Evolutionary conservation across 495 filamentous ascomycete genomes (phyloP), one percentile per base, ranked within the genome.

Genomic region (Tuber magnatum): DNA sequence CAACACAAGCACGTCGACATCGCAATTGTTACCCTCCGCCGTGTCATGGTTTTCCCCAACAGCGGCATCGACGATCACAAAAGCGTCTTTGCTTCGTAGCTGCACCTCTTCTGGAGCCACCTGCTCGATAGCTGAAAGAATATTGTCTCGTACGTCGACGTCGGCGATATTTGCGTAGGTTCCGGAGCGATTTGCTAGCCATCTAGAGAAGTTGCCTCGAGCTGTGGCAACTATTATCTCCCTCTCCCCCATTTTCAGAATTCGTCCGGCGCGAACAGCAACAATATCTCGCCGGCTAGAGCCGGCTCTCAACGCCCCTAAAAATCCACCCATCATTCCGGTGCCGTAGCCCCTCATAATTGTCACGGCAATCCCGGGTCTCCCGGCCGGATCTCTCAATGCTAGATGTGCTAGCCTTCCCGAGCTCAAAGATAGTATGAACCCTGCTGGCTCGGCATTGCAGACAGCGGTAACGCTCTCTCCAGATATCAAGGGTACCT

Each of bases 171-270:
- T 83, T 20, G 80, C 74, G n/a, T 82, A 77, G 72, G 84, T 91
- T 41, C 94, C 94, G 48, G 92, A 91, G 83, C 94, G 91, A 80
- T 93, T 92, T 7, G 97, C 86, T 81, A 92, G 91, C 95, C 95
- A 99, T 18, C 90, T 87, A 74, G 95, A 90, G 22, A 99, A 83
- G 42, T 89, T 84, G 35, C 93, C 94, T 65, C 89, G 88, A 8
- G 89, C 86, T 18, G 93, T 94, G 42, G 89, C 90, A 75, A 93
- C 88, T 40, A 96, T 86, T 39, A 96, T 87, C 79, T 94, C 91
- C 80, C 94, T 90, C 83, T 98, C 93, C 7, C 94, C 94, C 80
- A 93, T 88, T 73, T 90, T 89, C 38, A 86, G 85, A 32, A 91
- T 90, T 51, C 84, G 86, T 42, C 91, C 91, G 1, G 92, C 88